Conservation (phyloP, 345 rosid species). For the Eucalyptus globulus region DNA sequence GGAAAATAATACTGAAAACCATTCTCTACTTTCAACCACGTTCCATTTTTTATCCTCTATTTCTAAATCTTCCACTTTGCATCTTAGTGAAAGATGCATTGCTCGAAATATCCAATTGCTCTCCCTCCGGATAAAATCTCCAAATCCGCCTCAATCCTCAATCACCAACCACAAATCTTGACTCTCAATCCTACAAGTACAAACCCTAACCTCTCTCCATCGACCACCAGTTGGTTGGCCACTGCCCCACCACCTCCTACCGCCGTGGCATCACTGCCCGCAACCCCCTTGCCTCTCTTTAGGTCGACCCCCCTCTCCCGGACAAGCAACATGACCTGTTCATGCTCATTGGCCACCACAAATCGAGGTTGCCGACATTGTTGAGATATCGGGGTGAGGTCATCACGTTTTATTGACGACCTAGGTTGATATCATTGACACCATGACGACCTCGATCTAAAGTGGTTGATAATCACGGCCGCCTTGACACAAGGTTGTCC, state of each 20-base stretch:
- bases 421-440: neutral
- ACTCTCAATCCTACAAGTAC: neutral
- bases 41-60: neutral
- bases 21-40: neutral
- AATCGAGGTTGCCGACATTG: neutral
- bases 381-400: neutral
- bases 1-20: neutral
- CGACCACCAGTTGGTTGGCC: neutral
- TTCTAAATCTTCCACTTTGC: neutral
- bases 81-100: neutral
- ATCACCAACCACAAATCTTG: neutral
- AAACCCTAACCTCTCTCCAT: neutral
- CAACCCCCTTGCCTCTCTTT: neutral
- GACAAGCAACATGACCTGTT: neutral
- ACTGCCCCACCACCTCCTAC: neutral
- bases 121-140: neutral
- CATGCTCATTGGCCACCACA: neutral
- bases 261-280: neutral
- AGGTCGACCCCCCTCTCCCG: neutral
- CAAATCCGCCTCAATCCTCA: neutral
- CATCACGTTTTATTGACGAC: neutral
- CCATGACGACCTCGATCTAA: neutral
- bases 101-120: neutral
- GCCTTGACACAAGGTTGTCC: neutral
- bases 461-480: neutral